These are phyloP conservation scores for Clarireedia homoeocarpa DNA, from an alignment of 2,329 filamentous ascomycete genomes.

Conservation along the genomic window DNA sequence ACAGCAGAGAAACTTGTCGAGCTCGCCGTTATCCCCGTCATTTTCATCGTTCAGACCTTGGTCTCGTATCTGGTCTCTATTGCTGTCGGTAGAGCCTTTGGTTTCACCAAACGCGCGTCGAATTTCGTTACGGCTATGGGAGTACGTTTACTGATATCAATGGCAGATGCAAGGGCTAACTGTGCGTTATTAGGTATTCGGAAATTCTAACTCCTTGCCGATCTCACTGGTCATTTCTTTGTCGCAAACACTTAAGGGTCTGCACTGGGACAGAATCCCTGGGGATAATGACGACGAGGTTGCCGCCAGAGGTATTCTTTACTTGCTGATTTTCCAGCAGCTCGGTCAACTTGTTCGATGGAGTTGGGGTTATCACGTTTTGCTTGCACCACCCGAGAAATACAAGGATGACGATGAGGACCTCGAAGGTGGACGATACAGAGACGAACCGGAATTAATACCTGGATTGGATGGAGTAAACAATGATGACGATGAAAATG, in stretches of 20 bases:
- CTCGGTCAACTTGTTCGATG: slow-evolving; percentile 90
- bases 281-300: slow-evolving; percentile 95
- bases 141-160: slow-evolving; percentile 35
- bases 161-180: slow-evolving; percentile 10
- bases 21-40: slow-evolving; percentile 87
- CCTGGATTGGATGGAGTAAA: slow-evolving; percentile 35
- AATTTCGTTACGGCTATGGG: slow-evolving; percentile 98
- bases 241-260: slow-evolving; percentile 80
- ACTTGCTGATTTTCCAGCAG: slow-evolving; percentile 95
- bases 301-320: slow-evolving; percentile 85
- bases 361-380: slow-evolving; percentile 96
- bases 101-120: slow-evolving; percentile 74
- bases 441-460: slow-evolving; percentile 44
- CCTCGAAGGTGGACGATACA: slow-evolving; percentile 46
- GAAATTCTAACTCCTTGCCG: slow-evolving; percentile 95
- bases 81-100: slow-evolving; percentile 63
- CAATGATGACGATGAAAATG: slow-evolving; percentile 11
- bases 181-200: slow-evolving; percentile 58
- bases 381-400: slow-evolving; percentile 76
- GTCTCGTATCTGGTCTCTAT: slow-evolving; percentile 77
- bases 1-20: slow-evolving; percentile 85
- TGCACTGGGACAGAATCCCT: slow-evolving; percentile 88
- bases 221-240: slow-evolving; percentile 94
- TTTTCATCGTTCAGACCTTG: slow-evolving; percentile 80
- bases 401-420: slow-evolving; percentile 48